Evolutionary conservation across 495 filamentous ascomycete species (phyloP).

Genomic region (Lepraria neglecta): DNA sequence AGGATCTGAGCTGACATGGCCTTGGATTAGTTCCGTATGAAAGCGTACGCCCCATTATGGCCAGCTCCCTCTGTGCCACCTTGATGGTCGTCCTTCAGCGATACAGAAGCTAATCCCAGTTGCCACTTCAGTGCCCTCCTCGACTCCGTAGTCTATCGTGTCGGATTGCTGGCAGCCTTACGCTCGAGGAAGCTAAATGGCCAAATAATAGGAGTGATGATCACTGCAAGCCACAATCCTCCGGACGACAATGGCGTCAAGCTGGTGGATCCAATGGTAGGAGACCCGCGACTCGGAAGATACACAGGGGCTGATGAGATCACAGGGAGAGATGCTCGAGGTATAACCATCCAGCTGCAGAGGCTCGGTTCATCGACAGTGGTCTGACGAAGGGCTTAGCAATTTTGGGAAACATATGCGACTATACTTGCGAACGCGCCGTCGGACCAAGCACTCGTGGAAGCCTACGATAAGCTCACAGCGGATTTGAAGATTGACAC

Average conservation of each 20-base stretch:
- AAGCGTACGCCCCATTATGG: constrained; percentile 52
- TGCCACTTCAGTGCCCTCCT: constrained; percentile 44
- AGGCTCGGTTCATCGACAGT: not conserved
- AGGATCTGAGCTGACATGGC: constrained; percentile 27
- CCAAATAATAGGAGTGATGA: constrained; percentile 95
- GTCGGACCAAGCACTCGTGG: constrained; percentile 62
- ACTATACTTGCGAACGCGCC: constrained; percentile 81
- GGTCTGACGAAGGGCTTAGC: constrained; percentile 33
- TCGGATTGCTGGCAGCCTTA: constrained; percentile 82
- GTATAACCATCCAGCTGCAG: constrained; percentile 35
- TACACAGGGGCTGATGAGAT: not conserved
- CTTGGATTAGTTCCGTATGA: constrained; percentile 63
- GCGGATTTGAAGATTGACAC: constrained; percentile 68
- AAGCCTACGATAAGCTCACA: constrained; percentile 67
- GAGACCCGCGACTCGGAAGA: constrained; percentile 22
- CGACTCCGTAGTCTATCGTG: constrained; percentile 84
- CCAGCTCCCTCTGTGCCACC: not conserved
- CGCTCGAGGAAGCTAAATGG: constrained; percentile 82
- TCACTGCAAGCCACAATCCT: constrained; percentile 97
- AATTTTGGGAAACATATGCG: constrained; percentile 81
- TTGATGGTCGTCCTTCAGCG: not conserved
- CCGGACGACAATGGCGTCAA: constrained; percentile 97
- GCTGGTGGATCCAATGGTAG: constrained; percentile 88
- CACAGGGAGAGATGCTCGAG: constrained; percentile 89
- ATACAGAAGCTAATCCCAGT: not conserved